Evolutionary conservation across 176 grass and related monocot species (phyloP), one percentile per base, ranked within the genome.

Genomic region (Aegilops longissima): DNA sequence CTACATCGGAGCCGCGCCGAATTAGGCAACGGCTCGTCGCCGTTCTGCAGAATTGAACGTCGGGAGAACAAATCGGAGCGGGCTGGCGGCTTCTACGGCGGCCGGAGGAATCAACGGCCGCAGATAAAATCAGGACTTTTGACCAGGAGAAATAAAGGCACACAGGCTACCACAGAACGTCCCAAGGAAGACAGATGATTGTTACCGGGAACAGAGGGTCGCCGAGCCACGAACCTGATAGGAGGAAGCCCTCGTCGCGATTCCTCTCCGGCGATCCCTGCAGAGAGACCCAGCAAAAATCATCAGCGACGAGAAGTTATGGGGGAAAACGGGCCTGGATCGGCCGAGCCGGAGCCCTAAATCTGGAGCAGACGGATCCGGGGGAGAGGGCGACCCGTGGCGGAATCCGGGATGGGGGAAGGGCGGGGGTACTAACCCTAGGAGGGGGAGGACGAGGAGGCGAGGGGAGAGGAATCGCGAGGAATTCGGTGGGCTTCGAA

Each of bases 261-360:
- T 93, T 91, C 68, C 76, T 66, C 80, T 87, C 88, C 76, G 83
- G 84, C 65, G 82, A 90, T 94, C 88, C 88, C 95, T 95, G 81
- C 71, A 86, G 30, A 80, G 0, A 25, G 68, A 76, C 66, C 64
- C 5, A 39, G 25, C 77, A 81, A 61, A 4, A 39, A 31, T 13
- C 13, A 29, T 21, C 24, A 73, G 38, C 12, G 64, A 12, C 11
- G 16, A n/a, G 71, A 23, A 23, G 23, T 1, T 51, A 1, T 0
- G 2, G 16, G 14, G 54, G 3, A 0, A 21, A 21, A 11, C 12
- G 3, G 1, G 20, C 31, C 25, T 70, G 36, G 81, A 85, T 90
- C 81, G 31, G 42, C 3, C 27, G 47, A 82, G 66, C 38, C 14
- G 9, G 30, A 49, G 69, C 10, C 9, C 11, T 1, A 39, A 34